Conservation (phyloP, 164 flowering plant species). For the Chimonanthus salicifolius region DNA sequence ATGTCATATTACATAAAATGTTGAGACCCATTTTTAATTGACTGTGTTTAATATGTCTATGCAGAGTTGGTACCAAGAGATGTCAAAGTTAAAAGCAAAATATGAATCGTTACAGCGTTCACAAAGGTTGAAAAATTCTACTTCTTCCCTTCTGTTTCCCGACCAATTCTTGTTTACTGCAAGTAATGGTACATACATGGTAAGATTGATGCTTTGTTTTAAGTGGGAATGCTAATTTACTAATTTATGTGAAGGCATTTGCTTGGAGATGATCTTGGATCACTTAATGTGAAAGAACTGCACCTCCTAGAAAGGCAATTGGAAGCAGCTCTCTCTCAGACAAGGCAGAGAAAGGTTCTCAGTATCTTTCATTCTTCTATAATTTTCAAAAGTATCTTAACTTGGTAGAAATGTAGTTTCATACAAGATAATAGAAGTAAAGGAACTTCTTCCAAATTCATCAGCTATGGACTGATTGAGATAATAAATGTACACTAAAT, state of each 20-base stretch:
- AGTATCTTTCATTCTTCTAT: too few species aligned
- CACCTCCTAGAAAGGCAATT: slow-evolving; percentile 85
- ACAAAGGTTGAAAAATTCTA: slow-evolving; percentile 57
- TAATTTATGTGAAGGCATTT: slow-evolving; percentile 45
- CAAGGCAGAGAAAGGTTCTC: slow-evolving; percentile 78
- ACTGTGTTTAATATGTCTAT: neutral
- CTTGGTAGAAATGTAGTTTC: too few species aligned
- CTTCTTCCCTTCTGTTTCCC: neutral
- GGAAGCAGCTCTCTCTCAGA: slow-evolving; percentile 70
- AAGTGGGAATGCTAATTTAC: neutral
- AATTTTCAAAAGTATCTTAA: too few species aligned
- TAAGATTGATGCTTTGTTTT: too few species aligned
- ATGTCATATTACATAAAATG: neutral
- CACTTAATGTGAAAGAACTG: slow-evolving; percentile 71
- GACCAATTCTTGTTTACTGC: neutral
- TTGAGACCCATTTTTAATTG: neutral
- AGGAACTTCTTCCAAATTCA: too few species aligned
- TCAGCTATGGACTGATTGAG: too few species aligned
- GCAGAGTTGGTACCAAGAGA: slow-evolving; percentile 82
- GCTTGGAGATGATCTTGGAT: slow-evolving; percentile 95
- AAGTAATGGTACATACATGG: too few species aligned
- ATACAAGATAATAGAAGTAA: too few species aligned
- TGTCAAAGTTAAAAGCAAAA: slow-evolving; percentile 62
- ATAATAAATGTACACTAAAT: too few species aligned
- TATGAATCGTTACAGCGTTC: slow-evolving; percentile 68